A percentile compares a stretch with the other conserved stretches of the same genome.
phyloP scores from a whole-genome alignment of 257 asterid species.

The Solanum lycopersicoides region DNA sequence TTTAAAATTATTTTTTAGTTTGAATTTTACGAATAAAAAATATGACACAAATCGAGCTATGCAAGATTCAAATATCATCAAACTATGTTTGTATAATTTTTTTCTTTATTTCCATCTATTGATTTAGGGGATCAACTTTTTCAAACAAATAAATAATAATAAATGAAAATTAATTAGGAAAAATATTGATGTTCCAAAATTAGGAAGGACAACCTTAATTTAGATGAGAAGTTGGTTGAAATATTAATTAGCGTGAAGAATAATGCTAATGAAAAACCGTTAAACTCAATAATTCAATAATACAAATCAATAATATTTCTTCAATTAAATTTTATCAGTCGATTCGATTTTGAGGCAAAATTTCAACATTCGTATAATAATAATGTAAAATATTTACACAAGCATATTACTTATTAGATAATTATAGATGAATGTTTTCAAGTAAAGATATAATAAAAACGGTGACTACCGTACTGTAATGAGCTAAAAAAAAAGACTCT shows the following conservation, averaged over 20 bases:
- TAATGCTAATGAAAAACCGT: background rate
- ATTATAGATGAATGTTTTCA: background rate
- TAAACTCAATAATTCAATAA: too few species aligned
- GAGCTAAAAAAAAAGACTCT: fast-evolving
- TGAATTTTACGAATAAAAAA: too few species aligned
- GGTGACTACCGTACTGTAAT: background rate
- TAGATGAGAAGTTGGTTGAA: background rate
- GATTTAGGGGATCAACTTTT: background rate
- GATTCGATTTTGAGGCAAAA: background rate
- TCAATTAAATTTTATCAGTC: too few species aligned
- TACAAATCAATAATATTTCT: too few species aligned
- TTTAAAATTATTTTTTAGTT: too few species aligned
- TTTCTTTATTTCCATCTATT: background rate
- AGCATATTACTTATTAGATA: background rate
- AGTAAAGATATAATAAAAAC: too few species aligned
- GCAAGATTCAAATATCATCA: background rate
- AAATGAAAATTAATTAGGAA: background rate
- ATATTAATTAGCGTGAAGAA: background rate
- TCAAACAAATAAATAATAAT: too few species aligned
- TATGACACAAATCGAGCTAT: too few species aligned
- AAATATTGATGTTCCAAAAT: background rate
- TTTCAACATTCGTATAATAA: too few species aligned
- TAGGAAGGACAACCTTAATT: background rate
- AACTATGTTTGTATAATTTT: background rate
- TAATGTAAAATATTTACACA: background rate